Evolutionary conservation across 805 yeast genomes (phyloP).

Genomic region (Lachancea cidri): DNA sequence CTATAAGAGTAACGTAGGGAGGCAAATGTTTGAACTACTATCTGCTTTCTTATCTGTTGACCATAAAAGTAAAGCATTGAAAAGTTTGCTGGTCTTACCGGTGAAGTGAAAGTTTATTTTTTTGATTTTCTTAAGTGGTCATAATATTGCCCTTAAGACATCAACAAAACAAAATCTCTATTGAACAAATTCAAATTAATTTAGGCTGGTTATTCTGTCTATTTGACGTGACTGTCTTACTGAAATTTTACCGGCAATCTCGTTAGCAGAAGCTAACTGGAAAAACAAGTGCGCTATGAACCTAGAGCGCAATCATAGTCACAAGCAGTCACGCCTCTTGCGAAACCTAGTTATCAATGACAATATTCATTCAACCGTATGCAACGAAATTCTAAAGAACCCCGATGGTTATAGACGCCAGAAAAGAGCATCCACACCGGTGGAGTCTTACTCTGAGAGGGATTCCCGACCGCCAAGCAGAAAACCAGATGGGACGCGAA

Average conservation of each 20-base stretch:
- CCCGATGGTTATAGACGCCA: conserved; percentile 5
- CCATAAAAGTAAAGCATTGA: too few species aligned
- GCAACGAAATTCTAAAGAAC: conserved; percentile 7
- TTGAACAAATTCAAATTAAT: too few species aligned
- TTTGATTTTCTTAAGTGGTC: too few species aligned
- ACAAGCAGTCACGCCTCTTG: conserved; percentile 13
- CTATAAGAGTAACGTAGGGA: too few species aligned
- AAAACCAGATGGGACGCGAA: conserved; percentile 1
- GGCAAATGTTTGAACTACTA: too few species aligned
- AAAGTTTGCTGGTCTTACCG: too few species aligned
- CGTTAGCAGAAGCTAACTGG: background rate
- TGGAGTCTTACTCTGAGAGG: background rate
- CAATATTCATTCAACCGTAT: conserved; percentile 21
- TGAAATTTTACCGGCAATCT: background rate
- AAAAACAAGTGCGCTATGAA: conserved; percentile 4
- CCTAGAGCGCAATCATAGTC: conserved; percentile 1
- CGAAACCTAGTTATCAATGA: conserved; percentile 22
- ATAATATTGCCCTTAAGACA: too few species aligned
- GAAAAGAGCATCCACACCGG: conserved; percentile 3
- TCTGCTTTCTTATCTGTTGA: too few species aligned
- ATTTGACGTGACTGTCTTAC: too few species aligned
- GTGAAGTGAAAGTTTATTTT: too few species aligned
- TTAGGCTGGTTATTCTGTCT: too few species aligned
- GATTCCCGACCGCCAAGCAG: background rate
- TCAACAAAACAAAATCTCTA: too few species aligned